These are phyloP conservation scores for Penicillium freii DNA, from an alignment of 2,329 filamentous ascomycete species.

Conservation along the genomic window DNA sequence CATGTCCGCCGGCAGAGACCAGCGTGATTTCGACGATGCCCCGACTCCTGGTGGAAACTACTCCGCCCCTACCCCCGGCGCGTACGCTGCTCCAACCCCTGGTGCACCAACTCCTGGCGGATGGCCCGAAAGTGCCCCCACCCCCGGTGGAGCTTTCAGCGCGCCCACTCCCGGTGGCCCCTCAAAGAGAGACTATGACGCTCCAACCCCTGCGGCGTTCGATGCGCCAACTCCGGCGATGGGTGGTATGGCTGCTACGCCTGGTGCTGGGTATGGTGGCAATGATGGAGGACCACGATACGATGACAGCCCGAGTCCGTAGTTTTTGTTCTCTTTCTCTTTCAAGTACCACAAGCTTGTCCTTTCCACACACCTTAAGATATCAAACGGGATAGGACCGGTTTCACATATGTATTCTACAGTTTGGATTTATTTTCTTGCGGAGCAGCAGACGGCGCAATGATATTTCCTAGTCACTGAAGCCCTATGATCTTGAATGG, in stretches of 20 bases:
- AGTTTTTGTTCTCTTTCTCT: conserved; percentile 12
- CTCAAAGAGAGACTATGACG: conserved; percentile 28
- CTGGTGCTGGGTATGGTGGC: conserved; percentile 38
- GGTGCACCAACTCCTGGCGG: conserved; percentile 56
- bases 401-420: conserved; percentile 27
- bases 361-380: conserved; percentile 10
- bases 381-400: conserved; percentile 15
- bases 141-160: conserved; percentile 45
- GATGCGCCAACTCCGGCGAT: conserved; percentile 53
- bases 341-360: conserved; percentile 18
- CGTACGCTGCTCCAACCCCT: conserved; percentile 64
- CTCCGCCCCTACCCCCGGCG: conserved; percentile 64
- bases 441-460: conserved; percentile 1
- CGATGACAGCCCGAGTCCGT: conserved; percentile 45
- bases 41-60: conserved; percentile 69
- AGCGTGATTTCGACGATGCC: conserved; percentile 62
- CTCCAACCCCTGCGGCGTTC: conserved; percentile 27
- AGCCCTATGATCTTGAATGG: background rate
- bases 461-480: background rate
- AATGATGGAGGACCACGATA: conserved; percentile 46
- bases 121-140: conserved; percentile 48
- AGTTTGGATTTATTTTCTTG: conserved; percentile 18
- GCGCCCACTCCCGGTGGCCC: conserved; percentile 45
- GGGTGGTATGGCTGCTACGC: conserved; percentile 39
- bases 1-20: conserved; percentile 27